Conservation (phyloP, 306 rosid species). For the Cicer pinnatifidum region DNA sequence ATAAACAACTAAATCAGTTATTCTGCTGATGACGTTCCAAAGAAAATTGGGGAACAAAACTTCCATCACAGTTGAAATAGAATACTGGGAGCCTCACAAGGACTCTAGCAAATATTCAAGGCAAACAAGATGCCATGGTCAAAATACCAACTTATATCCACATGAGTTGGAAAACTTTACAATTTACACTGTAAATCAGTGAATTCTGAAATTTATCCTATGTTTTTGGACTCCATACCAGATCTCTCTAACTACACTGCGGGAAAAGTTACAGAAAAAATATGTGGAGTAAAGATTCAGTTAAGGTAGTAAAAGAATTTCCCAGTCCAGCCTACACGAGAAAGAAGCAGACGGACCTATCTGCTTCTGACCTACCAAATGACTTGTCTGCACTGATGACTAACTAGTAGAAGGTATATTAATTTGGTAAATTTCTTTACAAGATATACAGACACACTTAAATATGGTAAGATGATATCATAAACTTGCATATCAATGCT, state of each 20-base stretch:
- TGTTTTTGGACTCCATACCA: conserved; percentile 36
- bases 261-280: conserved; percentile 28
- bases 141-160: conserved; percentile 28
- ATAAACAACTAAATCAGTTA: neutral
- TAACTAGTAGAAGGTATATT: conserved; percentile 43
- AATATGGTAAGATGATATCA: conserved; percentile 42
- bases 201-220: conserved; percentile 30
- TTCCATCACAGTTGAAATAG: neutral
- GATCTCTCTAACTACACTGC: conserved; percentile 38
- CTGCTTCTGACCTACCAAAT: conserved; percentile 54
- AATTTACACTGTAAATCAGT: conserved; percentile 32
- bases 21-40: neutral
- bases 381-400: conserved; percentile 44
- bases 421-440: conserved; percentile 56
- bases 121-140: conserved; percentile 14
- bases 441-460: conserved; percentile 66
- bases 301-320: conserved; percentile 53
- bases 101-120: conserved; percentile 17
- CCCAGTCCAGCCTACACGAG: conserved; percentile 50
- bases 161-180: conserved; percentile 20
- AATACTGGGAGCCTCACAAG: neutral
- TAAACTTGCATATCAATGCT: conserved; percentile 54
- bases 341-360: conserved; percentile 45
- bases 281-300: conserved; percentile 30
- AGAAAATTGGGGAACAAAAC: neutral